Evolutionary conservation across 225 moss, liverwort and hornwort species (phyloP), one percentile per base, ranked within the genome.

Genomic region (Asterella californica): DNA sequence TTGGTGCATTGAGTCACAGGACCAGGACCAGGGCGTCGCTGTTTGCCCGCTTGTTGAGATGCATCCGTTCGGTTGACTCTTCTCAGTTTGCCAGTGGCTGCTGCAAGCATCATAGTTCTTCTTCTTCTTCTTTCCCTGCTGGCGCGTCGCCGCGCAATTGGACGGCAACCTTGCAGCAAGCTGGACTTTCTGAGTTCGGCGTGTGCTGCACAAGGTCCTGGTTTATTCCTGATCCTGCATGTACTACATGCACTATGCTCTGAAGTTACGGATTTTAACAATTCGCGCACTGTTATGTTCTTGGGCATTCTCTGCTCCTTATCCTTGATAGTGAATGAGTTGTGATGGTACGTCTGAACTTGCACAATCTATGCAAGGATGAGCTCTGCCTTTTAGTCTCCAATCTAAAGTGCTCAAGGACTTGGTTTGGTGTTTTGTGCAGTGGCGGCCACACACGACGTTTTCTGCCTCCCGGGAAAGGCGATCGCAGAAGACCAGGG

Each of bases 371-470:
- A 2, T 10, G 48, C 10, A 19, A 42, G 25, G 70, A 68, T 38
- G 48, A 29, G n/a, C 72, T 72, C 15, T 0, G 64, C 29, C 29
- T 64, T 11, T 7, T 64, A 11, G 30, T 11, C 29, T 29, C 27
- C 49, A 4, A 15, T 4, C 12, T 1, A 29, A 67, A 67, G 30
- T 36, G 67, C 67, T 67, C 34, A 67, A 19, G 67, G 34, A 2
- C 34, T 34, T 33, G 32, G 15, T 42, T 42, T 72, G 50, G 3
- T 47, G 29, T 53, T 29, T 74, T 11, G 6, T 65, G 53, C 25
- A 53, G 82, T 78, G 65, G 47, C 36, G 59, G 75, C 33, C 59
- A 65, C 52, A 25, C 52, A 17, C 29, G 79, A 21, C 49, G 60
- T 38, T 33, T 70, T 55, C 4, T 59, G 54, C 32, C n/a, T n/a